phyloP scores from a whole-genome alignment of 495 filamentous ascomycete genomes.

The Aspergillus bridgeri region DNA sequence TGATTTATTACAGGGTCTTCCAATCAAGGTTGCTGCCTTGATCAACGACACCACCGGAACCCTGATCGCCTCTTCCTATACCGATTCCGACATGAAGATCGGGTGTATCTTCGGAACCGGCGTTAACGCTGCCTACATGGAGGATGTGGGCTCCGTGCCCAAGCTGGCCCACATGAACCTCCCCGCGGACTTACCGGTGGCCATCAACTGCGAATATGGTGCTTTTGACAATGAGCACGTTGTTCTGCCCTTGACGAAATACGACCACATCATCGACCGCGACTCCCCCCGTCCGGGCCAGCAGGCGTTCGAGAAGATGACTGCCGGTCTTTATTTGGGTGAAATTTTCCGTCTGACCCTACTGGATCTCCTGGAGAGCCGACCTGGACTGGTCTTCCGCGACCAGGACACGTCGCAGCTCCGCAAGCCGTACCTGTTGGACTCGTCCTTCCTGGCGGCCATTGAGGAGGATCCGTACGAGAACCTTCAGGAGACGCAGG shows the following conservation, averaged over 20 bases:
- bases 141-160: conserved; percentile 83
- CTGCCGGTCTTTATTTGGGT: conserved; percentile 90
- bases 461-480: conserved; percentile 96
- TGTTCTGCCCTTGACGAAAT: conserved; percentile 82
- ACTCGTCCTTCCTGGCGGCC: conserved; percentile 90
- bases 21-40: conserved; percentile 88
- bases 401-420: conserved; percentile 76
- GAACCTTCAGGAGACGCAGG: conserved; percentile 81
- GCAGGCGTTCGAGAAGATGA: conserved; percentile 98
- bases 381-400: conserved; percentile 73
- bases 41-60: conserved; percentile 99
- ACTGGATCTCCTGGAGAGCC: conserved; percentile 77
- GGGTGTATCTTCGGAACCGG: conserved; percentile 98
- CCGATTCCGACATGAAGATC: conserved; percentile 85
- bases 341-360: conserved; percentile 92
- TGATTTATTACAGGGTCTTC: conserved; percentile 58
- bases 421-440: conserved; percentile 77
- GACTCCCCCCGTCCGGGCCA: conserved; percentile 93
- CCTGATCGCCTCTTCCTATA: conserved; percentile 97
- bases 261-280: conserved; percentile 82
- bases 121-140: conserved; percentile 98
- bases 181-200: conserved; percentile 84
- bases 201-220: conserved; percentile 99
- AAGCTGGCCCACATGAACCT: conserved; percentile 93
- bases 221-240: conserved; percentile 97